Percentiles rank a stretch among this genome's conserved stretches.
Evolutionary conservation across 164 flowering plant genomes (phyloP).

Genomic region (Liriodendron chinense): DNA sequence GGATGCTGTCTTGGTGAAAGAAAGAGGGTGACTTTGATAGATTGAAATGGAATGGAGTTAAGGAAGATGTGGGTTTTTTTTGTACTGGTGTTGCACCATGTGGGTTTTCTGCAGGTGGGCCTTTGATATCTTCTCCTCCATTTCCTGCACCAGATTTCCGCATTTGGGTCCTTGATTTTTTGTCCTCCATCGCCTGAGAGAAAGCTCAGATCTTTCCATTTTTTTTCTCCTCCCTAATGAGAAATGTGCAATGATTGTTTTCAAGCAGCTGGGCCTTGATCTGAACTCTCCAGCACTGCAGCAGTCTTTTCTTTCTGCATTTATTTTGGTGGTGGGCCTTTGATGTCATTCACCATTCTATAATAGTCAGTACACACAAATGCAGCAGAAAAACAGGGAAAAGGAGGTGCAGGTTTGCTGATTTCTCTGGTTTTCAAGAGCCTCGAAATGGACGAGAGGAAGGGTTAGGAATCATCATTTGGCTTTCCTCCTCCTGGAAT

Average conservation of each 20-base stretch:
- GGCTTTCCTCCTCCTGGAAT: background rate
- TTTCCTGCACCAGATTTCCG: background rate
- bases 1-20: background rate
- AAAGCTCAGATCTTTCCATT: background rate
- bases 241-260: background rate
- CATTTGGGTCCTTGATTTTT: background rate
- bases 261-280: conserved; percentile 5
- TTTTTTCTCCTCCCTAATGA: background rate
- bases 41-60: background rate
- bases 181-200: background rate
- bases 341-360: conserved; percentile 14
- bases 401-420: background rate
- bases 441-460: background rate
- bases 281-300: background rate
- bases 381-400: background rate
- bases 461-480: conserved; percentile 2
- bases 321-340: conserved; percentile 16
- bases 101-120: conserved; percentile 5
- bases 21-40: background rate
- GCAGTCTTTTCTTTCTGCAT: conserved; percentile 29
- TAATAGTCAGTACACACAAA: conserved; percentile 7
- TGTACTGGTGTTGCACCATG: background rate
- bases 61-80: background rate
- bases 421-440: conserved; percentile 5
- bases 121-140: background rate